Percentiles rank a stretch among this genome's conserved stretches.
These are phyloP conservation scores for Candida multigemmis DNA, from an alignment of 805 yeast genomes.

Conservation along the genomic window DNA sequence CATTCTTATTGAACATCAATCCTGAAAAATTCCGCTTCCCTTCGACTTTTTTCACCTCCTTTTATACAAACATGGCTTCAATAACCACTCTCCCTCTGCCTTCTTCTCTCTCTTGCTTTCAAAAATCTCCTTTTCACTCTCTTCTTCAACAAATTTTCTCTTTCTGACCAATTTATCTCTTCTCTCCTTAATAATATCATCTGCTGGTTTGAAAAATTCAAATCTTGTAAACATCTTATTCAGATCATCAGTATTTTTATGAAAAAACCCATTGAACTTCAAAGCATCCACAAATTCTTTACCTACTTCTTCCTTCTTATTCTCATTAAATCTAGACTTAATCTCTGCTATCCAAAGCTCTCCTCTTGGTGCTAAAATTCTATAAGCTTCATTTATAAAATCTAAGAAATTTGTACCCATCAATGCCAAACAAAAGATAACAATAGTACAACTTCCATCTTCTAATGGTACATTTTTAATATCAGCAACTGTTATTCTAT, in stretches of 20 bases:
- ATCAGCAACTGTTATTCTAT: slow-evolving; percentile 93
- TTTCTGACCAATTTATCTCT: slow-evolving; percentile 52
- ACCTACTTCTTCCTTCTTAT: slow-evolving; percentile 37
- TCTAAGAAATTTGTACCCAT: slow-evolving; percentile 98
- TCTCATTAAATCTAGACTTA: slow-evolving; percentile 79
- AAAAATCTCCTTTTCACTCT: slow-evolving; percentile 51
- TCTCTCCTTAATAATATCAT: slow-evolving; percentile 55
- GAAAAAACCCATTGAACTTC: slow-evolving; percentile 76
- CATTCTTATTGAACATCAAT: too few species aligned
- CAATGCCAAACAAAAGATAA: slow-evolving; percentile 86
- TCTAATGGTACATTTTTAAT: slow-evolving; percentile 80
- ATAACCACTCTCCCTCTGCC: slow-evolving; percentile 81
- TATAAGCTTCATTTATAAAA: slow-evolving; percentile 80
- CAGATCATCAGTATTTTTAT: slow-evolving; percentile 73
- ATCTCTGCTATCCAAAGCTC: slow-evolving; percentile 97
- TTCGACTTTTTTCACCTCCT: too few species aligned
- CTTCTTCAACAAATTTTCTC: slow-evolving; percentile 63
- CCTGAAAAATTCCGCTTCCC: too few species aligned
- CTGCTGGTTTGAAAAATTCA: slow-evolving; percentile 84
- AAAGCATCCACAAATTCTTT: slow-evolving; percentile 75
- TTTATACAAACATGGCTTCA: slow-evolving; percentile 95
- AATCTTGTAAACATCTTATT: slow-evolving; percentile 94
- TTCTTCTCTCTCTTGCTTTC: slow-evolving; percentile 41
- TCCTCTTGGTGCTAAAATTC: slow-evolving; percentile 83
- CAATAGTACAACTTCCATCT: slow-evolving; percentile 74